Evolutionary conservation across 805 yeast species (phyloP), one percentile per base, ranked within the genome.

Genomic region (Wickerhamiella hasegawae): DNA sequence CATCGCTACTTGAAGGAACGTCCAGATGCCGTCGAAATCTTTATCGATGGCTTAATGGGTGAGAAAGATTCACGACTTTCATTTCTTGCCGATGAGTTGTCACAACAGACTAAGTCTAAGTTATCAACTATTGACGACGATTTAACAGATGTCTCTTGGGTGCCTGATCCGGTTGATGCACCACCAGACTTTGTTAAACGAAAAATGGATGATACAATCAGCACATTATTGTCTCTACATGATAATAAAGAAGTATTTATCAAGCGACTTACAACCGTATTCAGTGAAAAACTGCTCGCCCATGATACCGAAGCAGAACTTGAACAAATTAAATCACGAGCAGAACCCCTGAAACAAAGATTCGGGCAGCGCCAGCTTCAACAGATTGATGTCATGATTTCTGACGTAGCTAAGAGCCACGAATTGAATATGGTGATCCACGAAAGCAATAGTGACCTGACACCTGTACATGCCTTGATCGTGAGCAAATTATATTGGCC

Each of bases 401-500:
- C 34, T 6, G 51, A 48, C 25, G 62, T 84, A 14, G 57, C 67
- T 27, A 94, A 83, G 27, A 43, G 43, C 34, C 31, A 30, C 20
- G 23, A 27, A 0, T 18, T 38, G 27, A 40, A 52, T 35, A 12
- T 34, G 16, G 29, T 42, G 19, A 35, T 48, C 32, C 43, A 54
- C 11, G 38, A 45, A 4, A 40, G 21, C 4, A 26, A 41, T 17
- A 38, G 28, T 3, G 33, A 18, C 15, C 40, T 36, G 28, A 15
- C 12, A 14, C 17, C 30, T 15, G 58, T 75, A 22, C 71, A 69
- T 35, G 69, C 81, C 0, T 63, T 76, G 3, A 63, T 83, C 15
- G 57, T 87, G 9, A 83, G 95, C 1, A 71, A 77, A 40, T 53
- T 79, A 15, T 87, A 74, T 51, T 87, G 98, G 98, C 82, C 85